Evolutionary conservation across 768 basidiomycete species (phyloP).

Genomic region (Lentinula lateritia): DNA sequence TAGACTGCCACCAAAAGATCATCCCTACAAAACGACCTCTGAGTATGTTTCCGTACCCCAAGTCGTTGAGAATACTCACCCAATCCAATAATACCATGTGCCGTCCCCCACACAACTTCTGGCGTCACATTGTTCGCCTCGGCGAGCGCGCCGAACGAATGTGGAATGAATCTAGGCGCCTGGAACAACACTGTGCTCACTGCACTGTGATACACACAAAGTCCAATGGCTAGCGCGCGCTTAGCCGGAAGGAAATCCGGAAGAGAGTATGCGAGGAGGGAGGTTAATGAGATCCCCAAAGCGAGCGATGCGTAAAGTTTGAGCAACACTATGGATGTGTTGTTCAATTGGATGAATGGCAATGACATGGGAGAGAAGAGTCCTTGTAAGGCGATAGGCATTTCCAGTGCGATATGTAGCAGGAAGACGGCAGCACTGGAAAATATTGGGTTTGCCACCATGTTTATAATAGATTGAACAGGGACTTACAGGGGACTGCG

Average conservation of each 20-base stretch:
- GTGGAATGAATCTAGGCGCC: conserved; percentile 75
- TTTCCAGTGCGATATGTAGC: conserved; percentile 74
- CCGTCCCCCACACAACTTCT: conserved; percentile 65
- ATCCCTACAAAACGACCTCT: conserved; percentile 27
- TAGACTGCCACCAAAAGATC: conserved; percentile 80
- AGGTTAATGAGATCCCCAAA: conserved; percentile 53
- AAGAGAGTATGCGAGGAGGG: conserved; percentile 61
- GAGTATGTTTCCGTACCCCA: neutral
- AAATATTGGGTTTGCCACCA: neutral
- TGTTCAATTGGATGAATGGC: conserved; percentile 78
- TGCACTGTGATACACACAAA: conserved; percentile 72
- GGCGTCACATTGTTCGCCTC: conserved; percentile 71
- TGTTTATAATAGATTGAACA: neutral
- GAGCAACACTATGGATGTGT: conserved; percentile 70
- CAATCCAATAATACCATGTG: conserved; percentile 68
- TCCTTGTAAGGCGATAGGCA: conserved; percentile 74
- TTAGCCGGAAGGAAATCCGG: conserved; percentile 86
- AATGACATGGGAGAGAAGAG: conserved; percentile 55
- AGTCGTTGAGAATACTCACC: conserved; percentile 11
- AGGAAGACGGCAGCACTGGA: conserved; percentile 65
- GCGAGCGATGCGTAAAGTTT: conserved; percentile 73
- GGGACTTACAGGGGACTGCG: neutral
- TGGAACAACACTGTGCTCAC: conserved; percentile 71
- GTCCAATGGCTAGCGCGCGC: conserved; percentile 70
- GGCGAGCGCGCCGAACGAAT: conserved; percentile 52